Evolutionary conservation across 441 rosid species (phyloP), one percentile per base, ranked within the genome.

Genomic region (Euphorbia schlechtendalii): DNA sequence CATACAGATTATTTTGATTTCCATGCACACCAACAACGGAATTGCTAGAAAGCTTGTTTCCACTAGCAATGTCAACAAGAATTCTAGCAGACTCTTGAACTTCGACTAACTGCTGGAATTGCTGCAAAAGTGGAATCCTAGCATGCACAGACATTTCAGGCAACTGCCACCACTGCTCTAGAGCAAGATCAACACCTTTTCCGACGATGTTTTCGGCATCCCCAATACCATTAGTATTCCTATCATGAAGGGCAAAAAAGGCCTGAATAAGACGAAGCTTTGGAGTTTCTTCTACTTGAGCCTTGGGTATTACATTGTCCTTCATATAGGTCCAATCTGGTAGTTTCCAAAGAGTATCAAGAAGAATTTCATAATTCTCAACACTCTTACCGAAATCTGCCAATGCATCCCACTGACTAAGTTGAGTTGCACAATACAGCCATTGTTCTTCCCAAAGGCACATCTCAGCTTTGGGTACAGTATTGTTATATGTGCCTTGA

Each of bases 401-500:
- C 71, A 95, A 73, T 17, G 97, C 96, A 77, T 89, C 97, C 99
- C 99, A 95, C 77, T 95, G 98, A 74, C 96, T 83, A 66, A 95
- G 96, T 71, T 95, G 99, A 74, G 72, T 81, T 56, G 90, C 97
- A 80, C 99, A 95, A 75, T 83, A 79, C 64, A 91, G 82, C 99
- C 99, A 95, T 62, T 95, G 98, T 80, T 95, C 99, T 86, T 95
- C 99, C 99, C 99, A 95, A 57, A 95, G 86, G 71, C 98, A 92
- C 99, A 95, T 89, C 82, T 95, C 99, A 69, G 97, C 97, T 83
- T 95, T 95, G 2, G 99, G 98, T 38, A 89, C 91, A 0, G 91
- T 80, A 73, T 92, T 95, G 78, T 86, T 92, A 69, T 95, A 94
- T 62, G 99, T 91, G 61, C 96, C 99, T 76, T 94, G 99, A 71